These are phyloP conservation scores for Plasmopara viticola DNA, from an alignment of 352 stramenopile genomes.

Conservation along the genomic window DNA sequence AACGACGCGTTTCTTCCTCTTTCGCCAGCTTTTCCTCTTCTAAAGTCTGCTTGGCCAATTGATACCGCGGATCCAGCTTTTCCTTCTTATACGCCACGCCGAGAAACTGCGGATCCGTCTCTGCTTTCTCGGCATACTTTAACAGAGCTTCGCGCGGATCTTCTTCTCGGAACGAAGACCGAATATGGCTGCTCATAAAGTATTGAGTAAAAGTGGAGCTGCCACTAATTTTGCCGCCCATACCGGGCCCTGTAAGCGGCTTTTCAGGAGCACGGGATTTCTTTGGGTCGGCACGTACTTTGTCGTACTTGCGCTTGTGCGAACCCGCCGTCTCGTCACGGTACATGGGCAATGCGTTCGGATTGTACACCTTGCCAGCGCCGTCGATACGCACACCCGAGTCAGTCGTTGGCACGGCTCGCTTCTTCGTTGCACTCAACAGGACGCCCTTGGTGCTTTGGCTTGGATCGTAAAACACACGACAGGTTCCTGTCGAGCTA, in stretches of 20 bases:
- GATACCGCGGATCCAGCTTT: constrained; percentile 72
- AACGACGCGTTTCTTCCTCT: constrained; percentile 64
- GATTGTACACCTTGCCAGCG: constrained; percentile 68
- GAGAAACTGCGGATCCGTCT: constrained; percentile 66
- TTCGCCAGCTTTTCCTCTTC: constrained; percentile 75
- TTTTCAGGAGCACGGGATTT: constrained; percentile 70
- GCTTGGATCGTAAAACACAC: constrained; percentile 62
- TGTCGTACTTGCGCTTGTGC: constrained; percentile 70
- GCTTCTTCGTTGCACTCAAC: constrained; percentile 74
- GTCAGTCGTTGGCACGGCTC: constrained; percentile 47
- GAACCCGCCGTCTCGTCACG: constrained; percentile 47
- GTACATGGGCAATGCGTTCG: constrained; percentile 77
- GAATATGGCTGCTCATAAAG: constrained; percentile 86
- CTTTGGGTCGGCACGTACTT: constrained; percentile 59
- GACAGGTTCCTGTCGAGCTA: constrained; percentile 50
- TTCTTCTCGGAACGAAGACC: constrained; percentile 79
- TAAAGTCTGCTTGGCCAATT: constrained; percentile 63
- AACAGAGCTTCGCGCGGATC: constrained; percentile 81
- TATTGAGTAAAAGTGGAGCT: constrained; percentile 84
- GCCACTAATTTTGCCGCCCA: constrained; percentile 73
- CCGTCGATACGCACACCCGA: constrained; percentile 65
- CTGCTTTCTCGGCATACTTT: constrained; percentile 75
- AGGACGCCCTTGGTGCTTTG: constrained; percentile 77
- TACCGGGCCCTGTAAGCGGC: constrained; percentile 63
- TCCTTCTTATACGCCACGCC: constrained; percentile 48